phyloP scores from a whole-genome alignment of 208 protist species.

The Novymonas esmeraldas region DNA sequence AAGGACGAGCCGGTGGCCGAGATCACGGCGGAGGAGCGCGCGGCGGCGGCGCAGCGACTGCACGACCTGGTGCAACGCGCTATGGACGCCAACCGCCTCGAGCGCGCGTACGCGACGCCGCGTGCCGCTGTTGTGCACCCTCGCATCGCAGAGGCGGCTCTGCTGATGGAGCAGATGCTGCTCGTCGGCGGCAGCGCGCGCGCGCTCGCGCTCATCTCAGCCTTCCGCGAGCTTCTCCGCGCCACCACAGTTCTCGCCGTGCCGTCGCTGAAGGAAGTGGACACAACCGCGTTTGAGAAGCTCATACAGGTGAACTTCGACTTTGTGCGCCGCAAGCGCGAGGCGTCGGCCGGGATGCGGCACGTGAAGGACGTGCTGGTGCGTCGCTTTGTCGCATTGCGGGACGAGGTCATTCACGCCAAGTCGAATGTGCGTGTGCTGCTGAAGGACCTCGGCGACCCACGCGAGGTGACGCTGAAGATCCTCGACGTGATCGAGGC shows the following conservation, averaged over 20 bases:
- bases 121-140: constrained; percentile 55
- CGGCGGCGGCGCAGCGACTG: constrained; percentile 20
- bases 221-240: constrained; percentile 62
- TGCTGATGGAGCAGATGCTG: constrained; percentile 79
- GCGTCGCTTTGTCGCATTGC: constrained; percentile 52
- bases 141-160: constrained; percentile 66
- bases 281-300: constrained; percentile 60
- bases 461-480: constrained; percentile 49
- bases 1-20: constrained; percentile 10
- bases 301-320: constrained; percentile 74
- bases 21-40: constrained; percentile 37
- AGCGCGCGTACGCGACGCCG: constrained; percentile 17
- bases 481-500: constrained; percentile 56
- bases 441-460: constrained; percentile 35
- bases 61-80: constrained; percentile 28
- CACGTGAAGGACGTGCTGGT: constrained; percentile 73
- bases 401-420: constrained; percentile 36
- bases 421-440: constrained; percentile 26
- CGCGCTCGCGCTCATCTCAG: constrained; percentile 62
- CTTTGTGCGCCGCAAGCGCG: constrained; percentile 65
- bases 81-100: constrained; percentile 29
- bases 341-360: constrained; percentile 68
- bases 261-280: constrained; percentile 39
- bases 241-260: constrained; percentile 53
- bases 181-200: constrained; percentile 81